Evolutionary conservation across 1,139 yeast species (phyloP).

Genomic region (Sugiyamaella sp.): DNA sequence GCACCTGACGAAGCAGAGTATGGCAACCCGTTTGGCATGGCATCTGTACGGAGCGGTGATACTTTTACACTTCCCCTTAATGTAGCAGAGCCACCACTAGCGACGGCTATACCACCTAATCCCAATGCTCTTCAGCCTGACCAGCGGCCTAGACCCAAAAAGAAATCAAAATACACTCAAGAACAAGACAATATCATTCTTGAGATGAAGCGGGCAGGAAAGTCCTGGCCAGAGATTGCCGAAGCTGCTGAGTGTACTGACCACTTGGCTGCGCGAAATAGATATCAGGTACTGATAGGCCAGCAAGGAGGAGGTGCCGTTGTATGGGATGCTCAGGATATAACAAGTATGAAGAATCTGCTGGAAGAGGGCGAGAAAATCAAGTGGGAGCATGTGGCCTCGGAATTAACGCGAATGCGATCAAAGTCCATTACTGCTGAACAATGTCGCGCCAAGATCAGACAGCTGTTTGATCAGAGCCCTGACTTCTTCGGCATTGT

Average conservation of each 20-base stretch:
- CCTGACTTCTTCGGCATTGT: constrained; percentile 61
- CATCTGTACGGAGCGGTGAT: constrained; percentile 22
- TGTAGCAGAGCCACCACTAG: constrained; percentile 43
- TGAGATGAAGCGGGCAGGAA: constrained; percentile 61
- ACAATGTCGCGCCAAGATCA: constrained; percentile 59
- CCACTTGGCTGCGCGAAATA: constrained; percentile 71
- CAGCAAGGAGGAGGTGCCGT: constrained; percentile 79
- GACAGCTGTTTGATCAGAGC: constrained; percentile 56
- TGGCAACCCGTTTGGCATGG: constrained; percentile 27
- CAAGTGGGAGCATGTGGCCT: constrained; percentile 67
- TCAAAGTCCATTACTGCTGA: constrained; percentile 56
- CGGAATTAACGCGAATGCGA: constrained; percentile 62
- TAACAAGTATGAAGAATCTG: constrained; percentile 52
- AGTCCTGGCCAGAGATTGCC: constrained; percentile 76
- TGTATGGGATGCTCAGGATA: constrained; percentile 65
- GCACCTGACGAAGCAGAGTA: constrained; percentile 18
- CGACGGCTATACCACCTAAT: constrained; percentile 40
- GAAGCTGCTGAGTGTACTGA: constrained; percentile 66
- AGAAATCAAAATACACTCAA: constrained; percentile 66
- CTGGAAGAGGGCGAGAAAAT: constrained; percentile 73
- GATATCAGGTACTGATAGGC: constrained; percentile 80
- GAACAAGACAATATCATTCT: constrained; percentile 72
- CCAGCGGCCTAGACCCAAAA: constrained; percentile 54
- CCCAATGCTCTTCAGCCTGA: constrained; percentile 43
- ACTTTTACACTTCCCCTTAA: constrained; percentile 33